Conservation (phyloP, 257 asterid genomes). For the Scutellaria baicalensis region DNA sequence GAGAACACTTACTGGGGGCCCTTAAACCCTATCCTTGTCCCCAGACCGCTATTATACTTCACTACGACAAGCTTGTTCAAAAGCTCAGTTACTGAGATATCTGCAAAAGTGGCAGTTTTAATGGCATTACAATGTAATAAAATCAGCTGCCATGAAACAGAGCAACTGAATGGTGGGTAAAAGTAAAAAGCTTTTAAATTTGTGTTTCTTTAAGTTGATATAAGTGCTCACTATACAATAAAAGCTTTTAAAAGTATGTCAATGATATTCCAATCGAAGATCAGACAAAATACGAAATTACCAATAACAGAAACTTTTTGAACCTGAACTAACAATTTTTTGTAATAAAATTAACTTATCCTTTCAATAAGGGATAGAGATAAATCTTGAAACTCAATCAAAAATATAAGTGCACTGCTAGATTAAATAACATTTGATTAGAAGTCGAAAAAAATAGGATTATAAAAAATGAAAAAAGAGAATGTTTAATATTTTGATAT, state of each 20-base stretch:
- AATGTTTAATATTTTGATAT: background rate
- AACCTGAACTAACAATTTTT: background rate
- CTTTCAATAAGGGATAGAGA: background rate
- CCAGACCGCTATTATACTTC: conserved; percentile 56
- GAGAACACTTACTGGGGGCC: conserved; percentile 71
- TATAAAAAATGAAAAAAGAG: background rate
- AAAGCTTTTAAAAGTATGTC: background rate
- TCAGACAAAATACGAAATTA: background rate
- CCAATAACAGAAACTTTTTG: background rate
- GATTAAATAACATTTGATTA: background rate
- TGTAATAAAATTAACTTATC: background rate
- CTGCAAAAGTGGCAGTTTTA: conserved; percentile 36
- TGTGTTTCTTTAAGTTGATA: background rate
- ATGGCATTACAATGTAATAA: background rate
- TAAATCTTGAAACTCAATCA: background rate
- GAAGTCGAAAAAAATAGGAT: background rate
- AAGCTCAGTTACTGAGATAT: conserved; percentile 43
- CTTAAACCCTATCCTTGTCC: conserved; percentile 52
- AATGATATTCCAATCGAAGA: background rate
- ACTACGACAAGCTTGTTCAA: conserved; percentile 76
- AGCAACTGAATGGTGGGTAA: background rate
- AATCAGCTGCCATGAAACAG: conserved; percentile 3
- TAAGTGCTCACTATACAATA: background rate
- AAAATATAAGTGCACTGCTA: background rate
- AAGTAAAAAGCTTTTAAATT: background rate